These are phyloP conservation scores for Calonectria hongkongensis DNA, from an alignment of 2,329 filamentous ascomycete species.

Conservation along the genomic window DNA sequence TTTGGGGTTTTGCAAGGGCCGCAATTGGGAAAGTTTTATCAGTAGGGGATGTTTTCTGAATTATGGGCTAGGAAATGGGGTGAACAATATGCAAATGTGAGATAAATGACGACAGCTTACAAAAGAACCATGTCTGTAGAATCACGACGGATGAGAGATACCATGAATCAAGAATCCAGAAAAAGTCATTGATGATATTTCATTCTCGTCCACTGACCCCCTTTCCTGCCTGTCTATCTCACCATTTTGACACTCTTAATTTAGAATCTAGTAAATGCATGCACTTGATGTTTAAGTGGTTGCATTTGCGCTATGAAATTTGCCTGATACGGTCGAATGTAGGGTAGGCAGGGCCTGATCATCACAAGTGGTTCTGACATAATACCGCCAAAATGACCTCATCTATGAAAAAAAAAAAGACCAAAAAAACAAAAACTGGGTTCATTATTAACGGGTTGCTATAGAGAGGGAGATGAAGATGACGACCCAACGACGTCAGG, in stretches of 20 bases:
- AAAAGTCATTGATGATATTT: slow-evolving; percentile 9
- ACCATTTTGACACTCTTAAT: neutral
- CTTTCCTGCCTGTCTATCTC: too few species aligned
- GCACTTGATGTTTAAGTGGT: slow-evolving; percentile 1
- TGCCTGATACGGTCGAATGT: neutral
- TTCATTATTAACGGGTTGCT: slow-evolving; percentile 2
- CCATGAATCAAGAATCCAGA: slow-evolving; percentile 32
- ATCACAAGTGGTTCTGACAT: neutral
- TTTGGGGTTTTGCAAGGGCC: slow-evolving; percentile 31
- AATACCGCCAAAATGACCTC: slow-evolving; percentile 11
- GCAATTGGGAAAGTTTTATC: slow-evolving; percentile 2
- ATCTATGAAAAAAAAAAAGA: slow-evolving; percentile 4
- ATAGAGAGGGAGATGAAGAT: neutral
- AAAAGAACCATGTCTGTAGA: slow-evolving; percentile 25
- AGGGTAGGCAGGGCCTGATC: neutral
- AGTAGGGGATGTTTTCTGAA: slow-evolving; percentile 1
- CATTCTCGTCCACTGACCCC: neutral
- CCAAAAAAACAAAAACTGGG: too few species aligned
- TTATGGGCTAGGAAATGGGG: neutral
- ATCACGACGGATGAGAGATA: slow-evolving; percentile 40
- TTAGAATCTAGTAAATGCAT: neutral
- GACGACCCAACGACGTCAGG: slow-evolving; percentile 28
- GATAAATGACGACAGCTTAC: slow-evolving; percentile 1
- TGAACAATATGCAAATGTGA: slow-evolving; percentile 10
- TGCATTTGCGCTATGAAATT: neutral